A percentile compares a stretch with the other conserved stretches of the same genome.
Evolutionary conservation across 2,329 filamentous ascomycete species (phyloP).

Genomic region (Colletotrichum magnum): DNA sequence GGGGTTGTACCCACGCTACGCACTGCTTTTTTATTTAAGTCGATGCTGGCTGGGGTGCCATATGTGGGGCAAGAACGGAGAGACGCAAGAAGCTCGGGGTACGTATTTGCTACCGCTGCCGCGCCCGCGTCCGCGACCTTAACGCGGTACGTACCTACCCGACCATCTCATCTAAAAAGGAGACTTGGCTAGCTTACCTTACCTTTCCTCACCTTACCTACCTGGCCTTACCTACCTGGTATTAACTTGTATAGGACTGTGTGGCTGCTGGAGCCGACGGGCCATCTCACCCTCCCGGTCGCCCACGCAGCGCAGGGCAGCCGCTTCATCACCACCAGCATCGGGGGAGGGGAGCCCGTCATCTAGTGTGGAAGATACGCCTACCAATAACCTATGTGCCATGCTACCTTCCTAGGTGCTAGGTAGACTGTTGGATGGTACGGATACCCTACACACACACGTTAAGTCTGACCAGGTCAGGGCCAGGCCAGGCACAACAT

Average conservation of each 20-base stretch:
- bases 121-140: no score
- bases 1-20: slow-evolving; percentile 20
- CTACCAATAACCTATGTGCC: no score
- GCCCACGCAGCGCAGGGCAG: slow-evolving; percentile 7
- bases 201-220: slow-evolving; percentile 20
- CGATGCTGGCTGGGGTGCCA: slow-evolving; percentile 24
- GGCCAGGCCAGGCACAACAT: slow-evolving; percentile 31
- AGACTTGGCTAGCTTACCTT: slow-evolving; percentile 21
- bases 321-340: slow-evolving; percentile 15
- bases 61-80: slow-evolving; percentile 26
- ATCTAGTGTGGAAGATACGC: no score
- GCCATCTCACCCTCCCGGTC: slow-evolving; percentile 11
- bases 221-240: background rate
- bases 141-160: slow-evolving; percentile 17
- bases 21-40: slow-evolving; percentile 32
- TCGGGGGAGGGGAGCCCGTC: background rate
- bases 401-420: no score
- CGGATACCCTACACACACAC: no score
- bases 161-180: slow-evolving; percentile 36
- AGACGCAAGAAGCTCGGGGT: slow-evolving; percentile 15
- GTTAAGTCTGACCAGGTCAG: slow-evolving; percentile 1
- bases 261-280: slow-evolving; percentile 11
- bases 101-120: background rate
- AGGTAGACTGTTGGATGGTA: no score
- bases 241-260: background rate